phyloP scores from a whole-genome alignment of 345 rosid species.

The Lumnitzera racemosa region DNA sequence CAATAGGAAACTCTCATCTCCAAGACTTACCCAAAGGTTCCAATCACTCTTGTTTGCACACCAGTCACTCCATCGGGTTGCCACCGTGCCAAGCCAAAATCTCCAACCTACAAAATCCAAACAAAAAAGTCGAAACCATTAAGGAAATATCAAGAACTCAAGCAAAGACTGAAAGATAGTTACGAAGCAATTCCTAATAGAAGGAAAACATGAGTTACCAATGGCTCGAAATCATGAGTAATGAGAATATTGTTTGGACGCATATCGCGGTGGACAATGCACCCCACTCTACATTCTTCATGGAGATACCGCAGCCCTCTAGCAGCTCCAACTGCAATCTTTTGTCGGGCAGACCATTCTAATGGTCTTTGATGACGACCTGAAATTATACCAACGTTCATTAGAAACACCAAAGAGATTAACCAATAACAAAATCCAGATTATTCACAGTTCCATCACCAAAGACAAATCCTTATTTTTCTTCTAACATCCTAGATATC shows the following conservation, averaged over 20 bases:
- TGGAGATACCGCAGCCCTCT: conserved; percentile 98
- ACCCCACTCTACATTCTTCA: conserved; percentile 99
- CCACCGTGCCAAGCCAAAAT: conserved; percentile 99
- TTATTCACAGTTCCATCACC: no score
- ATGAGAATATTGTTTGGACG: conserved; percentile 97
- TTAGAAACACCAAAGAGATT: no score
- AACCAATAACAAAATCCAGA: no score
- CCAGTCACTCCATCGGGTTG: conserved; percentile 98
- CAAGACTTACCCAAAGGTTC: conserved; percentile 85
- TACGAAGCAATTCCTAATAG: neutral
- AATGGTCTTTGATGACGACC: conserved; percentile 58
- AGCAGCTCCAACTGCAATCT: conserved; percentile 97
- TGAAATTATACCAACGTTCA: conserved; percentile 15
- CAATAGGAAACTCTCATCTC: neutral
- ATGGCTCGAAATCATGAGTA: conserved; percentile 96
- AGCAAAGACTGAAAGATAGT: neutral
- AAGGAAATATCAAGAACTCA: neutral
- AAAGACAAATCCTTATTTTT: no score
- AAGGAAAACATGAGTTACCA: conserved; percentile 39
- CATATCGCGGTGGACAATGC: conserved; percentile 99
- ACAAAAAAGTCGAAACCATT: neutral
- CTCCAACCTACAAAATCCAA: conserved; percentile 69
- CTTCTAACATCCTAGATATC: no score
- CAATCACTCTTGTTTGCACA: conserved; percentile 93
- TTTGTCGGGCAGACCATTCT: conserved; percentile 92